phyloP scores from a whole-genome alignment of 2,329 filamentous ascomycete species.

The Diaporthe sp. region DNA sequence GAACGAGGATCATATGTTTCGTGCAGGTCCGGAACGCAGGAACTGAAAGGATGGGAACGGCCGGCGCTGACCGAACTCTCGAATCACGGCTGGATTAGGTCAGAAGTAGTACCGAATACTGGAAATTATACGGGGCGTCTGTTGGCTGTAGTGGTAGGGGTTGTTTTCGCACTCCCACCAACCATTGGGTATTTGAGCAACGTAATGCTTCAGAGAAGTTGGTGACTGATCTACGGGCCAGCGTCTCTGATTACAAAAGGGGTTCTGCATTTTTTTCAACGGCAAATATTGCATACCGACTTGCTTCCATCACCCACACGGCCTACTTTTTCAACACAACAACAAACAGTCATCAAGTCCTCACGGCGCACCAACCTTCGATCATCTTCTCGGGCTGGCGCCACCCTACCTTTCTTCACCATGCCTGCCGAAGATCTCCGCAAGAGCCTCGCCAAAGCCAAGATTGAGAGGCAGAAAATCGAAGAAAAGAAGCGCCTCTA shows the following conservation, averaged over 20 bases:
- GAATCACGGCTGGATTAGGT: not conserved
- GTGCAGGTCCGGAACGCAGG: too few species aligned
- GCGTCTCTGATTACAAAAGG: too few species aligned
- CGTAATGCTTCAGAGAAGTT: not conserved
- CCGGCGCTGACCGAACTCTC: not conserved
- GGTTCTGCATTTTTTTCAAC: not conserved
- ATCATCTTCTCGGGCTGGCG: not conserved
- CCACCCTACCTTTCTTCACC: not conserved
- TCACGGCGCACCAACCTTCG: not conserved
- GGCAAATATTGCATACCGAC: not conserved
- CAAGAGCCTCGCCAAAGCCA: not conserved
- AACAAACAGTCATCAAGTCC: not conserved
- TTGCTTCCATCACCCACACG: not conserved
- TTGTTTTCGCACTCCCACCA: too few species aligned
- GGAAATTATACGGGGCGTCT: not conserved
- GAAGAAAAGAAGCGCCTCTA: not conserved
- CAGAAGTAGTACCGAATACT: not conserved
- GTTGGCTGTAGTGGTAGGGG: not conserved
- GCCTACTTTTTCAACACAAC: not conserved
- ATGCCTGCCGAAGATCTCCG: not conserved
- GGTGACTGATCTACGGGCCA: too few species aligned
- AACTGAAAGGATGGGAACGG: too few species aligned
- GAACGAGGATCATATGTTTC: not conserved
- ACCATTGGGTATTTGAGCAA: not conserved
- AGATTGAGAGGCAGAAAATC: not conserved